Percentiles rank a stretch among this genome's conserved stretches.
Conservation (phyloP, 805 yeast genomes). For the Helenozyma rhizophorensis region DNA sequence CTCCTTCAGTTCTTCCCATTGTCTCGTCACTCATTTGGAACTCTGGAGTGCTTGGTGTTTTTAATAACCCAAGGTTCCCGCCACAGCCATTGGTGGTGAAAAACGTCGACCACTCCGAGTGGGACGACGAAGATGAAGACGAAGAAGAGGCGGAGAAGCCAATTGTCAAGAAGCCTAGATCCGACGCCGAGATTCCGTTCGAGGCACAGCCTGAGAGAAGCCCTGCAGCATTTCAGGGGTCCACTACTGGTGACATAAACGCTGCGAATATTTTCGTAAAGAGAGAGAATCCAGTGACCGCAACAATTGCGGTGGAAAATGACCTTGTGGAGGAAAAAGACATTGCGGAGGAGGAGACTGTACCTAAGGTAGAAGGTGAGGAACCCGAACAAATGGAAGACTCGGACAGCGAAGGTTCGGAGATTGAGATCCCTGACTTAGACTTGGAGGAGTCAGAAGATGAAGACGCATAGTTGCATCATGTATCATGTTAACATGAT, state of each 20-base stretch:
- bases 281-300: slow-evolving; percentile 1
- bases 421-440: slow-evolving; percentile 49
- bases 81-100: slow-evolving; percentile 19
- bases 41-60: slow-evolving; percentile 51
- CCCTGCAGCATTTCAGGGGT: too few relatives aligned
- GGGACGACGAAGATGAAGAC: slow-evolving; percentile 4
- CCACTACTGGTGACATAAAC: neutral
- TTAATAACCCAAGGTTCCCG: slow-evolving; percentile 77
- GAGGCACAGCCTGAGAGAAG: too few relatives aligned
- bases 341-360: slow-evolving; percentile 4
- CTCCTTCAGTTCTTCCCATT: slow-evolving; percentile 67
- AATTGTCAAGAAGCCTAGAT: too few relatives aligned
- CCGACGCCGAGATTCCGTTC: too few relatives aligned
- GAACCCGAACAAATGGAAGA: slow-evolving; percentile 1
- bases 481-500: too few relatives aligned
- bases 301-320: neutral
- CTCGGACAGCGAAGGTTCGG: slow-evolving; percentile 33
- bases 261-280: slow-evolving; percentile 1
- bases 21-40: slow-evolving; percentile 49
- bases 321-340: slow-evolving; percentile 1
- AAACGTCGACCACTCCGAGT: neutral
- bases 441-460: slow-evolving; percentile 43
- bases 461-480: too few relatives aligned
- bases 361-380: slow-evolving; percentile 3
- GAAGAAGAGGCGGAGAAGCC: slow-evolving; percentile 5